phyloP scores from a whole-genome alignment of 768 basidiomycete genomes.

The Russula ochroleuca region DNA sequence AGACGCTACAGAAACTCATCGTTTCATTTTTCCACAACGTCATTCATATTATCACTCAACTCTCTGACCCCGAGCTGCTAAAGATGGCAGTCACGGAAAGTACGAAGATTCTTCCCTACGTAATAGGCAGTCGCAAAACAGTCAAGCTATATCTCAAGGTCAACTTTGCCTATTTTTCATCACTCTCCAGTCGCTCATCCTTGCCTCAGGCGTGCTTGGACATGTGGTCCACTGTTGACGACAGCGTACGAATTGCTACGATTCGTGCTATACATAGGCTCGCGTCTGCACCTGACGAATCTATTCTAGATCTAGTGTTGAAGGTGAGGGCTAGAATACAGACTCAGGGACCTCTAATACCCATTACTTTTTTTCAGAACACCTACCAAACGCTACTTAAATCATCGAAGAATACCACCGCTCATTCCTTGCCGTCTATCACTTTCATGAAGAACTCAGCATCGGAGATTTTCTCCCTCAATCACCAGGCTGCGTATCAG shows the following conservation, averaged over 20 bases:
- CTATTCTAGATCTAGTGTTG: conserved; percentile 77
- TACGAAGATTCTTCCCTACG: conserved; percentile 85
- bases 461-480: conserved; percentile 80
- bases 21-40: conserved; percentile 88
- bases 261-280: conserved; percentile 82
- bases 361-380: conserved; percentile 45
- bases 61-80: conserved; percentile 61
- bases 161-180: conserved; percentile 9
- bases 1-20: conserved; percentile 80
- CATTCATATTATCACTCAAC: conserved; percentile 70
- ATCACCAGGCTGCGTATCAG: conserved; percentile 75
- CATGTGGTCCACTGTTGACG: conserved; percentile 78
- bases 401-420: conserved; percentile 77
- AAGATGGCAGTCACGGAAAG: conserved; percentile 77
- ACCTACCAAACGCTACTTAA: conserved; percentile 86
- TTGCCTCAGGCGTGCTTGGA: conserved; percentile 65
- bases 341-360: background rate
- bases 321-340: conserved; percentile 51
- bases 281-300: conserved; percentile 70
- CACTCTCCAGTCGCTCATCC: conserved; percentile 4
- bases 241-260: conserved; percentile 77
- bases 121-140: conserved; percentile 77
- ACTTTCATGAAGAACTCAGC: conserved; percentile 98
- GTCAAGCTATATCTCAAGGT: conserved; percentile 88
- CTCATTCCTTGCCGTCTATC: conserved; percentile 84